These are phyloP conservation scores for Anisodus acutangulus DNA, from an alignment of 257 asterid species.

Conservation along the genomic window DNA sequence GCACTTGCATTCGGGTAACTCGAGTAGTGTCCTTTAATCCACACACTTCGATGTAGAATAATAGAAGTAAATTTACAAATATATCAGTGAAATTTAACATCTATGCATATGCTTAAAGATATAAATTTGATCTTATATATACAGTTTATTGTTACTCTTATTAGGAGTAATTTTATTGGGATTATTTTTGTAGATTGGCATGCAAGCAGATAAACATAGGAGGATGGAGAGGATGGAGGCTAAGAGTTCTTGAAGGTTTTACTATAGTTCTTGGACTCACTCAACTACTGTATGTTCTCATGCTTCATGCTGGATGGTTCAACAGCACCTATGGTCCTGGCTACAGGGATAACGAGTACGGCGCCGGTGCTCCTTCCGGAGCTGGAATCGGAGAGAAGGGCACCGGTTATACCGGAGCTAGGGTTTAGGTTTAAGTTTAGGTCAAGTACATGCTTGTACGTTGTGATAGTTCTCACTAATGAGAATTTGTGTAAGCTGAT, in stretches of 20 bases:
- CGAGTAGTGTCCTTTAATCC: too few species aligned
- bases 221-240: constrained; percentile 91
- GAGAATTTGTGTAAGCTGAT: not conserved
- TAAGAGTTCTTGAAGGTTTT: constrained; percentile 75
- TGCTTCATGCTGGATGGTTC: constrained; percentile 75
- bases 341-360: constrained; percentile 50
- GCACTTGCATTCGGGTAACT: constrained; percentile 76
- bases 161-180: too few species aligned
- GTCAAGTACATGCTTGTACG: too few species aligned
- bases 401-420: constrained; percentile 38
- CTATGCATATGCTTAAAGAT: too few species aligned
- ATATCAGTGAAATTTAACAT: too few species aligned
- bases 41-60: too few species aligned
- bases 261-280: constrained; percentile 66
- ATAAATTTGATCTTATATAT: too few species aligned
- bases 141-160: too few species aligned
- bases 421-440: constrained; percentile 31
- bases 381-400: constrained; percentile 49
- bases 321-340: constrained; percentile 74
- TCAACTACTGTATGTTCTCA: constrained; percentile 58
- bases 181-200: constrained; percentile 54
- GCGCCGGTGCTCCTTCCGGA: constrained; percentile 36
- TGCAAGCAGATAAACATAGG: constrained; percentile 85
- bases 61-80: too few species aligned
- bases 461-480: too few species aligned